Evolutionary conservation across 2,329 filamentous ascomycete species (phyloP), one percentile per base, ranked within the genome.

Genomic region (Emergomyces pasteurianus): DNA sequence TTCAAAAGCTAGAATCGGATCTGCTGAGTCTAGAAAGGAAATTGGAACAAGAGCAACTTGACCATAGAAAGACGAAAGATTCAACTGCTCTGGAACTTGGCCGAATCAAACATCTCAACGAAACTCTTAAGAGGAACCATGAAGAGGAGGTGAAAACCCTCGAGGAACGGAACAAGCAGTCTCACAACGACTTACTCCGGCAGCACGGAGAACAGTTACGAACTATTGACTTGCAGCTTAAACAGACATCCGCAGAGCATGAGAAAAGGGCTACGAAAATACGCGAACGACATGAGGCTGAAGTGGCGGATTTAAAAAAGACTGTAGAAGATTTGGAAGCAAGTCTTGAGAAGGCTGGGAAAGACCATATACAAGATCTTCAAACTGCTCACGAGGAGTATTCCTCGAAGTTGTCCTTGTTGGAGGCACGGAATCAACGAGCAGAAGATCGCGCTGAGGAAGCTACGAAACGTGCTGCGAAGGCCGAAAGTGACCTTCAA

Each of bases 1-100:
- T 86, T 36, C 79, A 84, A 62, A 81, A 81, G 50, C 71, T 83
- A 36, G 82, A 86, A 67, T 77, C 79, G 10, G 80, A 84, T 42
- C 71, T 83, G 31, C 72, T 86, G 52, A 77, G 75, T 23, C 67
- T 83, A 9, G 79, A 81, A 61, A 79, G 83, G 59, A 81, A 79
- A 64, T 71, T 81, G 46, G 84, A 87, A 21, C 87, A 91, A 67
- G 88, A 91, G 69, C 84, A 88, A 68, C 83, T 85, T 7, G 86
- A 91, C 63, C 86, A 89, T 71, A 81, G 83, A 31, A 84, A 82
- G 64, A 81, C 83, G 1, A 87, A 86, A 63, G 85, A 88, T 61
- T 78, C 78, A 2, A 77, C 75, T 21, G 72, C 75, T 8, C 71
- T 81, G 18, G 85, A 88, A 63, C 66, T 86, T 49, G 72, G 74